phyloP scores from a whole-genome alignment of 305 asterid genomes.

The Euphrasia arctica region DNA sequence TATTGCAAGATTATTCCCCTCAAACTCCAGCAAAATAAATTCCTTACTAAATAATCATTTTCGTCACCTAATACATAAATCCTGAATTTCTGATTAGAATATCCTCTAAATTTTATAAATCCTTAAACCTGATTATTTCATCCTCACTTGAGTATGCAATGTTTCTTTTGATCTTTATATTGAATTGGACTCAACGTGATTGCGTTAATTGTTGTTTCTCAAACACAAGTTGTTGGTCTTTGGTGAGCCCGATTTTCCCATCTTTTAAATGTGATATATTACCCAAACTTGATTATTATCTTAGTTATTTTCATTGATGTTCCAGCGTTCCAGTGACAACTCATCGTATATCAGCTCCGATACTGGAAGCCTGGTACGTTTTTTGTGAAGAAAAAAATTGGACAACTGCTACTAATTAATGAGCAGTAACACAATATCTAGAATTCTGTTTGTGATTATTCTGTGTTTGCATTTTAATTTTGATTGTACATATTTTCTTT shows the following conservation, averaged over 20 bases:
- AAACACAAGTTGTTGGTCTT: constrained; percentile 11
- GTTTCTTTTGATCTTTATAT: too few relatives aligned
- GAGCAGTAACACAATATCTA: not conserved
- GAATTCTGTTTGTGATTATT: not conserved
- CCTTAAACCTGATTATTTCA: too few relatives aligned
- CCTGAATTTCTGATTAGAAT: too few relatives aligned
- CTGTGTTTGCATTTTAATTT: constrained; percentile 19
- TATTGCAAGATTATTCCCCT: too few relatives aligned
- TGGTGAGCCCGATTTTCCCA: constrained; percentile 17
- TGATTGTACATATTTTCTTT: constrained; percentile 23
- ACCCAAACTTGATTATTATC: constrained; percentile 20
- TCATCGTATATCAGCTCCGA: constrained; percentile 67
- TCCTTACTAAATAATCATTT: too few relatives aligned
- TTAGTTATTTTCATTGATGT: constrained; percentile 29
- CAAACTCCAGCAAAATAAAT: too few relatives aligned
- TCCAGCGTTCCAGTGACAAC: constrained; percentile 73
- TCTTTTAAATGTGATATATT: constrained; percentile 21
- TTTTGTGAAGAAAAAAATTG: constrained; percentile 19
- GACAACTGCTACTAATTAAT: constrained; percentile 4
- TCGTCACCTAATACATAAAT: too few relatives aligned
- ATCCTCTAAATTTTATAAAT: too few relatives aligned
- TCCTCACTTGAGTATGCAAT: too few relatives aligned
- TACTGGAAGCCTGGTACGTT: constrained; percentile 89
- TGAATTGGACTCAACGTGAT: too few relatives aligned
- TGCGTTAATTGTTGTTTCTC: not conserved